Base-by-base conservation (phyloP, 2,329 filamentous ascomycete species). In the Colletotrichum australisinense region DNA sequence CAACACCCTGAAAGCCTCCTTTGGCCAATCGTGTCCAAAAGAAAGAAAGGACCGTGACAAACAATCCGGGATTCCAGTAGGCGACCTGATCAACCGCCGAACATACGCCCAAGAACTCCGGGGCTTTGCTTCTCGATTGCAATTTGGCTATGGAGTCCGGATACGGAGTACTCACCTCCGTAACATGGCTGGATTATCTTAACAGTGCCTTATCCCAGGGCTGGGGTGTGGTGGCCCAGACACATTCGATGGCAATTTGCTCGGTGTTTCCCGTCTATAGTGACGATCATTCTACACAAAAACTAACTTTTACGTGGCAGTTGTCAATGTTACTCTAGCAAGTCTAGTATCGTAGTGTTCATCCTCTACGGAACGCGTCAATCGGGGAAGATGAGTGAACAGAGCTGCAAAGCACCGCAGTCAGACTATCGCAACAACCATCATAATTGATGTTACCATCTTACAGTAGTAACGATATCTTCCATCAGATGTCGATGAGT, bases 381-480 rank as follows among this genome's bases (percentile, higher is more conserved):
- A 49, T 3, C 19, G 19, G 19, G 7, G 19, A n/a, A 4, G 7
- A 49, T 16, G 6, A 19, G 38, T 42, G 14, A 19, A 16, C 38
- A 42, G 38, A 16, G 1, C 38, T 16, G 38, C 5, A 7, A 16
- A 19, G 38, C 14, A 42, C 38, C 38, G 16, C 38, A 19, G 6
- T 16, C 3, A 19, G 16, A 42, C 38, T 19, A 16, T 14, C 38
- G 16, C 16, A 16, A 14, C 14, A 19, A 42, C 38, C 14, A 16
- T 49, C 81, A 56, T 28, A 81, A 22, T 82, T 80, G 80, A 72
- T 80, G 12, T 74, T 83, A 5, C 80, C 78, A 14, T 79, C 42
- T 76, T 82, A 26, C 26, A 26, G 26, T 26, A 38, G 76, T 76
- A n/a, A 77, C 80, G 16, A 68, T 82, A 22, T 77, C 80, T 0